Base-by-base conservation (phyloP, 352 stramenopile species). In the Phytophthora hybrid region DNA sequence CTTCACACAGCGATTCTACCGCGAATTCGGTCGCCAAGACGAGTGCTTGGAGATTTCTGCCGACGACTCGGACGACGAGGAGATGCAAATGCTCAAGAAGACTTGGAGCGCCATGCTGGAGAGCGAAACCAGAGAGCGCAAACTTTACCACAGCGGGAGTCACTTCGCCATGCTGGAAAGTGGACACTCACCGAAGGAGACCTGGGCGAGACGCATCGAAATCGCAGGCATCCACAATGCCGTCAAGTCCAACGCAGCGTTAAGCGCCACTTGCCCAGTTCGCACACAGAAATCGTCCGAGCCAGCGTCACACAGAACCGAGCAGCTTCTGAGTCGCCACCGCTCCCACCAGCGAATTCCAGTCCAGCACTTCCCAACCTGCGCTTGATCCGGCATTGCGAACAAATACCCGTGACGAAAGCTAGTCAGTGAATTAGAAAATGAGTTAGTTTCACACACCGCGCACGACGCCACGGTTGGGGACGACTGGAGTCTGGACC, bases 161-260 rank as follows among this genome's bases (percentile, higher is more conserved):
- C 79, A 88, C 51, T 82, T 82, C 62, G 71, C 77, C 0, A 76
- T 80, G 51, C 51, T 88, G 39, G 74, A 86, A 62, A 69, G 41
- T 32, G 61, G 55, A 23, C 58, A 73, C 1, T 65, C 66, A 39
- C 47, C 68, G 3, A 61, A 78, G 2, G 76, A 83, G 21, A 74
- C 81, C 9, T 91, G 79, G 79, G 82, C 73, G 1, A 83, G 75
- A 41, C 85, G 84, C 4, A 69, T 93, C 59, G 83, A 91, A 77
- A 91, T 93, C 68, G 82, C 85, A 2, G 81, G 84, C 1, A 84
- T 90, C 29, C 74, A 54, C 53, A 67, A 59, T 14, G 26, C 54
- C 29, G 39, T 19, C 2, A 66, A 55, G n/a, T 10, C 47, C 7
- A 69, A 63, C 4, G 18, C 39, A 55, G 7, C 52, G 49, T 41